Percentiles rank a stretch among this genome's conserved stretches.
These are phyloP conservation scores for Pseudozyma sp. DNA, from an alignment of 1,284 basidiomycete species.

Conservation along the genomic window DNA sequence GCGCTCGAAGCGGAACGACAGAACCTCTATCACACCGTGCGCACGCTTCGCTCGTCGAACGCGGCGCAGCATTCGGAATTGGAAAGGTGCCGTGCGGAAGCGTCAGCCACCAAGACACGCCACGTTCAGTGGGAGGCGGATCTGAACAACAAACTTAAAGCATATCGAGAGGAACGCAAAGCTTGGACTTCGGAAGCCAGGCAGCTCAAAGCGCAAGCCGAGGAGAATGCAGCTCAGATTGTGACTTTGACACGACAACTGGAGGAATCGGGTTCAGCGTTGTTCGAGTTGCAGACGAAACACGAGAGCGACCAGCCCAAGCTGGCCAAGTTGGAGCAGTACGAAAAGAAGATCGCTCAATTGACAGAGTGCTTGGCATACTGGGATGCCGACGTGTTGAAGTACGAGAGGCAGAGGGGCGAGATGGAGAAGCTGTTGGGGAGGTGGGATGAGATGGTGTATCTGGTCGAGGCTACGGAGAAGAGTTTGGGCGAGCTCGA, in stretches of 20 bases:
- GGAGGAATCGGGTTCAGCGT: slow-evolving; percentile 50
- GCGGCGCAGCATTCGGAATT: slow-evolving; percentile 28
- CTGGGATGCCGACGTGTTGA: slow-evolving; percentile 61
- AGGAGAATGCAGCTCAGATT: slow-evolving; percentile 41
- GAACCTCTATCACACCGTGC: slow-evolving; percentile 63
- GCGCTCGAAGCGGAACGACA: slow-evolving; percentile 66
- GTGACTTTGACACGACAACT: slow-evolving; percentile 38
- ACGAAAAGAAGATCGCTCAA: slow-evolving; percentile 53
- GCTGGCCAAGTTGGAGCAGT: slow-evolving; percentile 50
- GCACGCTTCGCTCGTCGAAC: slow-evolving; percentile 50
- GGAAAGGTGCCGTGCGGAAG: slow-evolving; percentile 56
- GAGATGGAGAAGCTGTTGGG: slow-evolving; percentile 61
- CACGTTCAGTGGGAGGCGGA: slow-evolving; percentile 65
- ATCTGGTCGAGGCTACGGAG: slow-evolving; percentile 57
- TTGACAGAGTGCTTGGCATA: slow-evolving; percentile 48
- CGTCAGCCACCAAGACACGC: slow-evolving; percentile 46
- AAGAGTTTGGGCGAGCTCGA: slow-evolving; percentile 23
- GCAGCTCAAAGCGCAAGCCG: slow-evolving; percentile 53
- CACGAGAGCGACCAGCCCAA: slow-evolving; percentile 44
- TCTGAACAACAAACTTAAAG: slow-evolving; percentile 63
- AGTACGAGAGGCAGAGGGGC: slow-evolving; percentile 57
- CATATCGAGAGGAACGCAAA: slow-evolving; percentile 64
- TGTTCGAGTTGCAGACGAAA: slow-evolving; percentile 59
- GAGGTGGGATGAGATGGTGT: slow-evolving; percentile 59
- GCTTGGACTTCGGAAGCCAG: slow-evolving; percentile 52